phyloP scores from a whole-genome alignment of 2,329 filamentous ascomycete genomes.

The Fusarium azukiicola region DNA sequence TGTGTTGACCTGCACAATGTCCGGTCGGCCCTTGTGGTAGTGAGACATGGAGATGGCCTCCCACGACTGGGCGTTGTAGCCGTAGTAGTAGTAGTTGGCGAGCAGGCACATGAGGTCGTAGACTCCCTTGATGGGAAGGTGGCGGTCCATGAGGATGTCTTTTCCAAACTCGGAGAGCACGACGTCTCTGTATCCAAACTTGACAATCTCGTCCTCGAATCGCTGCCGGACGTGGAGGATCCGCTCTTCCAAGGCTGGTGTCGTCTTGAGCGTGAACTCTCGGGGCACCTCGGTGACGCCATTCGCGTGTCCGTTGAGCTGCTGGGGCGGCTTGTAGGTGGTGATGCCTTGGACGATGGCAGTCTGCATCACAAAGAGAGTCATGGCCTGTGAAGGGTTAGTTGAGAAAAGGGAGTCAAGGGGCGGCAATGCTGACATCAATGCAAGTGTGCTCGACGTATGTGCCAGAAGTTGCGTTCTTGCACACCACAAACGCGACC shows the following conservation, averaged over 20 bases:
- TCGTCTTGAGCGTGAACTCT: slow-evolving; percentile 36
- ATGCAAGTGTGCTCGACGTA: slow-evolving; percentile 41
- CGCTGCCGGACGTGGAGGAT: slow-evolving; percentile 30
- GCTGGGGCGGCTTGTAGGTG: slow-evolving; percentile 20
- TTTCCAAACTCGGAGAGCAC: slow-evolving; percentile 36
- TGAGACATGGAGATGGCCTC: slow-evolving; percentile 41
- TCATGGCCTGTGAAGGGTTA: slow-evolving; percentile 26
- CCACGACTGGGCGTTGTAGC: slow-evolving; percentile 38
- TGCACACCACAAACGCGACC: slow-evolving; percentile 35
- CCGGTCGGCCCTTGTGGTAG: slow-evolving; percentile 42
- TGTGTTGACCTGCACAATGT: slow-evolving; percentile 41
- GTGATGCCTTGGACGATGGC: slow-evolving; percentile 30
- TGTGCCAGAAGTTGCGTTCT: slow-evolving; percentile 39
- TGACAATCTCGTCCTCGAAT: slow-evolving; percentile 27
- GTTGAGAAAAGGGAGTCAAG: neutral
- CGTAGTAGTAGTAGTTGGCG: slow-evolving; percentile 39
- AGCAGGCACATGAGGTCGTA: slow-evolving; percentile 38
- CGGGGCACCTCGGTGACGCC: slow-evolving; percentile 12
- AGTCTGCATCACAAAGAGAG: slow-evolving; percentile 37
- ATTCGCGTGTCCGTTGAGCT: slow-evolving; percentile 32
- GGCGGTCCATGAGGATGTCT: slow-evolving; percentile 29
- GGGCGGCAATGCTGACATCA: slow-evolving; percentile 30
- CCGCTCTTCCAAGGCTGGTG: slow-evolving; percentile 30
- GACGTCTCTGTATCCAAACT: slow-evolving; percentile 38
- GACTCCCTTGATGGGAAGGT: slow-evolving; percentile 40